These are phyloP conservation scores for Dactylella cylindrospora DNA, from an alignment of 2,329 filamentous ascomycete genomes.

Conservation along the genomic window DNA sequence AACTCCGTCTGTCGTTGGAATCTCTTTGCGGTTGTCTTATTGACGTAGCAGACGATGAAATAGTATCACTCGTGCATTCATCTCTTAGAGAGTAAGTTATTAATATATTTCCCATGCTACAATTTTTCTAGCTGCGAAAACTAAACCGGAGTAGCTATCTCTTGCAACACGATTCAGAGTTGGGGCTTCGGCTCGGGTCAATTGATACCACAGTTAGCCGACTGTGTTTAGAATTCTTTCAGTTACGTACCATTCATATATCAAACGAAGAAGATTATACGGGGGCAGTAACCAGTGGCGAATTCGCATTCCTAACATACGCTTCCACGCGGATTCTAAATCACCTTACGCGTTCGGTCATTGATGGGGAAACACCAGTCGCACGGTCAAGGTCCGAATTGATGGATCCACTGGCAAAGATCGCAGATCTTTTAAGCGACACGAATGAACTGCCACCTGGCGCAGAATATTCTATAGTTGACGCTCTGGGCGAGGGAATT, in stretches of 20 bases:
- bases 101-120: no score
- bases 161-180: background rate
- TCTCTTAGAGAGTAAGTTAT: conserved; percentile 4
- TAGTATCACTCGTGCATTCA: conserved; percentile 4
- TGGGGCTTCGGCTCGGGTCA: background rate
- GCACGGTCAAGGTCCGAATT: no score
- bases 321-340: background rate
- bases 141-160: conserved; percentile 5
- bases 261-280: background rate
- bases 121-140: no score
- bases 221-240: conserved; percentile 1
- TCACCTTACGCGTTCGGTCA: no score
- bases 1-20: background rate
- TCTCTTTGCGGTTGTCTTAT: conserved; percentile 4
- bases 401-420: no score
- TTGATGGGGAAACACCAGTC: no score
- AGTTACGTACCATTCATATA: background rate
- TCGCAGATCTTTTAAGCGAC: no score
- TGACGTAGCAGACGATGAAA: background rate
- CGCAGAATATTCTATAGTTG: no score
- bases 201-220: background rate
- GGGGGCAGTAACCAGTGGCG: background rate
- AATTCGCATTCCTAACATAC: conserved; percentile 13
- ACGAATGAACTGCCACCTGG: no score
- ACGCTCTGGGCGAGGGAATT: no score